Conservation (phyloP, 108 stramenopile genomes). For the Nitzschia sp. region DNA sequence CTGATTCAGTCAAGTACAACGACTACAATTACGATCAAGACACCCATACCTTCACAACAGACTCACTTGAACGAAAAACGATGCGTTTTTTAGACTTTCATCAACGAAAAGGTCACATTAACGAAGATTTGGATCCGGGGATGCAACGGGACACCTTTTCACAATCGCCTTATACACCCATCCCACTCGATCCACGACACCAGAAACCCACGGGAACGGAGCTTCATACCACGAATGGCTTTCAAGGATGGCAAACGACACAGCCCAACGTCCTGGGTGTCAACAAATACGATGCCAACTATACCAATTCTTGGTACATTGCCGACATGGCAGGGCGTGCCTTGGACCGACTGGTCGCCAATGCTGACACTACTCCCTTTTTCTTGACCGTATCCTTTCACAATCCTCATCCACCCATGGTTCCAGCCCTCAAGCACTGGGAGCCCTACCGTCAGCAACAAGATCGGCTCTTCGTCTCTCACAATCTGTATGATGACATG, state of each 20-base stretch:
- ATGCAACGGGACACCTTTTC: constrained; percentile 18
- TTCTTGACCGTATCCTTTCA: constrained; percentile 24
- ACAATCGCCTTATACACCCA: constrained; percentile 15
- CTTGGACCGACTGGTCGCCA: constrained; percentile 18
- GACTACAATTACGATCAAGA: constrained; percentile 8
- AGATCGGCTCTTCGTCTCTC: constrained; percentile 5
- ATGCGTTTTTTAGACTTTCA: constrained; percentile 12
- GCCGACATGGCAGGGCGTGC: not conserved
- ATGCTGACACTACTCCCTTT: constrained; percentile 10
- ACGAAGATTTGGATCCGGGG: not conserved
- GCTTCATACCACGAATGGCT: not conserved
- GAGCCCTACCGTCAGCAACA: constrained; percentile 6
- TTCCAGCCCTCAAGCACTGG: constrained; percentile 1
- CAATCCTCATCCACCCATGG: constrained; percentile 31
- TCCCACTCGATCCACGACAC: constrained; percentile 23
- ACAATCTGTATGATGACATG: constrained; percentile 6
- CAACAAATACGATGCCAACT: not conserved
- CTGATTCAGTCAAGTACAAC: constrained; percentile 1
- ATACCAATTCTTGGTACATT: constrained; percentile 4
- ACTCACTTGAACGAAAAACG: not conserved
- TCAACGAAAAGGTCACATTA: not conserved
- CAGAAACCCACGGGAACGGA: not conserved
- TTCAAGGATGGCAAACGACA: not conserved
- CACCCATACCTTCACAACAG: not conserved
- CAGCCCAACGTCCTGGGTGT: constrained; percentile 5